These are phyloP conservation scores for Dendrothele bispora DNA, from an alignment of 768 basidiomycete species.

Conservation along the genomic window DNA sequence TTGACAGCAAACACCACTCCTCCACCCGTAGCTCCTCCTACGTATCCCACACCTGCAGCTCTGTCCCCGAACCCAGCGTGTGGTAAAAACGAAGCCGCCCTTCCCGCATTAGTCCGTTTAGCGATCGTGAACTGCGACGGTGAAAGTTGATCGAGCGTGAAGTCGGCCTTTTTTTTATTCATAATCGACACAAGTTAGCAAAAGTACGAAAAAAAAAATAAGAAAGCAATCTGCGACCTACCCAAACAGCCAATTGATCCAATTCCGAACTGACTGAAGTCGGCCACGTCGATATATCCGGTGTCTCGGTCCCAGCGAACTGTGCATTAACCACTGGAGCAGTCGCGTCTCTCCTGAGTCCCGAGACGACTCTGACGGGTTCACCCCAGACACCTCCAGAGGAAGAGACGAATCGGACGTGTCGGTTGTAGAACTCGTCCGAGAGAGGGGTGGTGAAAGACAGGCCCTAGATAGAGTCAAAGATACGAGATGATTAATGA, in stretches of 20 bases:
- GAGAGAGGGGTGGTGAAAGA: slow-evolving; percentile 32
- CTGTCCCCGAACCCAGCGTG: slow-evolving; percentile 33
- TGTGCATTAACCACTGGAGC: slow-evolving; percentile 35
- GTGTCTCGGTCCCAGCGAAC: slow-evolving; percentile 33
- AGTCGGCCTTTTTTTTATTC: no score
- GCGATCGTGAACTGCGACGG: slow-evolving; percentile 28
- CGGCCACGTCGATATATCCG: slow-evolving; percentile 35
- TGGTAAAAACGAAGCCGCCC: slow-evolving; percentile 28
- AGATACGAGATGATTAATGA: no score
- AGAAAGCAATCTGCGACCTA: neutral
- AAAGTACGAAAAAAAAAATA: no score
- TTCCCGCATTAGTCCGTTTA: slow-evolving; percentile 29
- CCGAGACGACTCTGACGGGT: slow-evolving; percentile 34
- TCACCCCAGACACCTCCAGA: slow-evolving; percentile 38
- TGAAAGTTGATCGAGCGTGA: slow-evolving; percentile 34
- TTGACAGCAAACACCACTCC: slow-evolving; percentile 34
- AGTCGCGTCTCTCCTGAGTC: slow-evolving; percentile 36
- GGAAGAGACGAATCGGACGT: slow-evolving; percentile 32
- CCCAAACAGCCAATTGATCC: slow-evolving; percentile 33
- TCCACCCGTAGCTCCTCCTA: slow-evolving; percentile 35
- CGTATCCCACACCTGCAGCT: slow-evolving; percentile 34
- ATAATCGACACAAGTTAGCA: no score
- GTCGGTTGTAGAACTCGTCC: slow-evolving; percentile 34
- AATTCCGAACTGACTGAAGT: slow-evolving; percentile 31
- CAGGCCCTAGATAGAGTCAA: slow-evolving; percentile 24